Percentiles rank a stretch among this genome's conserved stretches.
These are phyloP conservation scores for Talaromyces amestolkiae DNA, from an alignment of 2,329 filamentous ascomycete species.

Conservation along the genomic window DNA sequence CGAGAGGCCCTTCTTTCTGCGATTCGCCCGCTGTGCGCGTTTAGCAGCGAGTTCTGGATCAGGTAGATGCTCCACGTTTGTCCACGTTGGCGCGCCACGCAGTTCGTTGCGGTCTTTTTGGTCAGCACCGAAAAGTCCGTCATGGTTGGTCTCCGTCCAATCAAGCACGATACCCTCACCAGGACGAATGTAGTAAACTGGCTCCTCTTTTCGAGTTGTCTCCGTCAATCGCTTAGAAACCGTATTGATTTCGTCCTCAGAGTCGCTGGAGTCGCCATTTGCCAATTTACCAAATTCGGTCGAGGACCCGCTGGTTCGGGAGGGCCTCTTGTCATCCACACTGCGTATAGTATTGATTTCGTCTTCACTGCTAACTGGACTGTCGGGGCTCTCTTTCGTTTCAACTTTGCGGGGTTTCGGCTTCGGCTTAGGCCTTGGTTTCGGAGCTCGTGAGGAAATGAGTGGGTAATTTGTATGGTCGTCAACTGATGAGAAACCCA, in stretches of 20 bases:
- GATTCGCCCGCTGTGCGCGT: constrained; percentile 61
- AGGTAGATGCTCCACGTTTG: constrained; percentile 50
- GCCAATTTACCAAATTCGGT: constrained; percentile 20
- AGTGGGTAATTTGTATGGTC: constrained; percentile 59
- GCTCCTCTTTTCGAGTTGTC: constrained; percentile 21
- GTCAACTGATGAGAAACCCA: constrained; percentile 65
- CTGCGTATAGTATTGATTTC: constrained; percentile 28
- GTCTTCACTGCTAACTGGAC: constrained; percentile 33
- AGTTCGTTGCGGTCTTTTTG: constrained; percentile 47
- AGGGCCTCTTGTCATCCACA: constrained; percentile 18
- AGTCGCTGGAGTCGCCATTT: constrained; percentile 23
- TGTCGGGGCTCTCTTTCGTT: constrained; percentile 22
- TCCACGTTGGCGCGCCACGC: constrained; percentile 61
- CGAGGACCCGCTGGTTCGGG: constrained; percentile 22
- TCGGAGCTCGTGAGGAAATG: constrained; percentile 47
- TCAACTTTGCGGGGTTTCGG: constrained; percentile 20
- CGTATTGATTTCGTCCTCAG: constrained; percentile 21
- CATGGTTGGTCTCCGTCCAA: constrained; percentile 70
- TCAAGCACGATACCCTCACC: constrained; percentile 85
- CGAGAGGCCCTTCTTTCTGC: constrained; percentile 72
- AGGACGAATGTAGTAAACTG: constrained; percentile 69
- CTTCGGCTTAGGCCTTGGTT: constrained; percentile 24
- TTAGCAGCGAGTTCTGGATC: constrained; percentile 65
- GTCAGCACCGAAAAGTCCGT: constrained; percentile 62
- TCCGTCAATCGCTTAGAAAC: constrained; percentile 23